A percentile compares a stretch with the other conserved stretches of the same genome.
Evolutionary conservation across 306 rosid species (phyloP).

Genomic region (Boehmeria nivea): DNA sequence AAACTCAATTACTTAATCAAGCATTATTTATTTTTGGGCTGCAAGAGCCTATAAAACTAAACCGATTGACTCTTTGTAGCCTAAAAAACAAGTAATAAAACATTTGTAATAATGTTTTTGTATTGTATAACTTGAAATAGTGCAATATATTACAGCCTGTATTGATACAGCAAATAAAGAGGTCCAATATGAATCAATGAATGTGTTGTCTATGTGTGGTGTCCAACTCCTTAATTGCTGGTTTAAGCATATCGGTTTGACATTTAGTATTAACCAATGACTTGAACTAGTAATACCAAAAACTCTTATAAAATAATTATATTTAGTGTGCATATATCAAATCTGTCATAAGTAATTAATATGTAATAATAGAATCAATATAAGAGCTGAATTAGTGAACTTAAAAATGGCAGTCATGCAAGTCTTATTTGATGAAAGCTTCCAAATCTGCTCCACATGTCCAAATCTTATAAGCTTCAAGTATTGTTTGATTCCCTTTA

Average conservation of each 20-base stretch:
- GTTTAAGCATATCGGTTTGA: neutral
- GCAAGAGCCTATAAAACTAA: no score
- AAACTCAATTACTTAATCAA: no score
- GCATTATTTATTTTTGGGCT: no score
- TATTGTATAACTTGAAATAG: neutral
- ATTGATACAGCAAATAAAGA: neutral
- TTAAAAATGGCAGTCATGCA: neutral
- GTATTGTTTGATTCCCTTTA: no score
- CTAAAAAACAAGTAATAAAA: neutral
- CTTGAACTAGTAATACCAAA: no score
- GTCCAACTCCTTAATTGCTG: neutral
- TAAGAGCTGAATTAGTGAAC: neutral
- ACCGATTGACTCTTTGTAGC: neutral
- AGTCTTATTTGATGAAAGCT: neutral
- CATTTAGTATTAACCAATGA: neutral
- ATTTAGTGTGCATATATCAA: no score
- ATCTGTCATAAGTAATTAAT: neutral
- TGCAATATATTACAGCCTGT: constrained; percentile 8
- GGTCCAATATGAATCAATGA: neutral
- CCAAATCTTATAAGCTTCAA: constrained; percentile 21
- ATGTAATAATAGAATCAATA: no score
- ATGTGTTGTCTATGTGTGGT: neutral
- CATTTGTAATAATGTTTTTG: neutral
- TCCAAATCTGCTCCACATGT: constrained; percentile 31
- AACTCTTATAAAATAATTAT: neutral